Base-by-base conservation (phyloP, 148 eudicot genomes). In the Hydrangea macrophylla region DNA sequence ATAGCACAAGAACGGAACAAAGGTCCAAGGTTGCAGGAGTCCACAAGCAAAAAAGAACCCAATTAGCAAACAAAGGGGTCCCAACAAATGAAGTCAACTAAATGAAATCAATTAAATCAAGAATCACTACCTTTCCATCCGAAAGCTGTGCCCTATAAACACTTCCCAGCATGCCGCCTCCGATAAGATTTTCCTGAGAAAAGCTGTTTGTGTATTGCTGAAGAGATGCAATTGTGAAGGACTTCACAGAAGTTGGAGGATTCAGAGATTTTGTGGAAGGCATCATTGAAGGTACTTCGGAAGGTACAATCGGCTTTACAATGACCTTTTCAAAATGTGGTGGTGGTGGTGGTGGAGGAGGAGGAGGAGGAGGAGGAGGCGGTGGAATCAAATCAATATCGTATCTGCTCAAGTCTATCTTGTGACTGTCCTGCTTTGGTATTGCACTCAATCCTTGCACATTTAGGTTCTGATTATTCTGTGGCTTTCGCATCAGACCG, bases 121-220 rank as follows among this genome's bases (percentile, higher is more conserved):
- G 56, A 61, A 55, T 33, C 70, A 39, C n/a, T 85, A 93, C 98
- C 95, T 84, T 84, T 65, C 92, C 92, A 69, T 80, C 69, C 17
- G 98, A 90, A 48, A 85, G 87, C 76, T 90, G 87, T 15, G 92
- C 96, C 62, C 82, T 73, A 69, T 90, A 93, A 27, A 93, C 96
- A 82, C 73, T 90, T 67, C 98, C 98, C 53, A 93, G 85, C 96
- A 86, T 93, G 82, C 98, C 96, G 39, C 55, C 76, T 75, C 95
- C 98, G 62, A 90, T 71, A 39, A 88, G 86, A 82, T 86, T 88
- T 56, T 93, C 98, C 71, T 88, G 96, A 17, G 98, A 86, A 84
- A 93, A 93, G 81, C 98, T 93, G 75, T 79, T 90, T 67, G 98
- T 88, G 61, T 85, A 88, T 79, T 86, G 90, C 81, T 93, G 98